Evolutionary conservation across 495 filamentous ascomycete species (phyloP).

Genomic region (Pseudomonodictys pantanalensis): DNA sequence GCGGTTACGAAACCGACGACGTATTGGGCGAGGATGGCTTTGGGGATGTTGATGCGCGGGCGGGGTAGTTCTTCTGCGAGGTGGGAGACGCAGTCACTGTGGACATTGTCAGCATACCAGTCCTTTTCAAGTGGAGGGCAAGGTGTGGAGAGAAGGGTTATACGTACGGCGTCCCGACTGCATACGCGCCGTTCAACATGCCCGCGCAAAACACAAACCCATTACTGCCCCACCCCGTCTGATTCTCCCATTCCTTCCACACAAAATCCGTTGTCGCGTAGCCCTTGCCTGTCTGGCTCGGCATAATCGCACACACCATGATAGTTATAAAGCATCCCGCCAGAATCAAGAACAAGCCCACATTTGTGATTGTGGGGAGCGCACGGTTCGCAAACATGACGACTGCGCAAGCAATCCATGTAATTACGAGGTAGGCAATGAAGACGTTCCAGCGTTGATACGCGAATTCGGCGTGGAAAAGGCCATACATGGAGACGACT

Average conservation of each 20-base stretch:
- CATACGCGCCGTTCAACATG: conserved; percentile 82
- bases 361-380: conserved; percentile 62
- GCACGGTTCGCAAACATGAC: conserved; percentile 69
- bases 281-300: conserved; percentile 42
- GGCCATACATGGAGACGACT: conserved; percentile 66
- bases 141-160: conserved; percentile 50
- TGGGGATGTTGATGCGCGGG: conserved; percentile 62
- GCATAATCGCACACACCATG: conserved; percentile 74
- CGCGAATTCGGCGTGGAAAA: conserved; percentile 63
- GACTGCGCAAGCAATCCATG: conserved; percentile 62
- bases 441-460: conserved; percentile 73
- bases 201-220: conserved; percentile 78
- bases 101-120: neutral
- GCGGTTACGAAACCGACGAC: conserved; percentile 60
- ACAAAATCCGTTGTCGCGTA: conserved; percentile 38
- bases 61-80: conserved; percentile 78
- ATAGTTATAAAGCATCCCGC: conserved; percentile 68
- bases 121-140: neutral
- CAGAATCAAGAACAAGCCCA: conserved; percentile 68
- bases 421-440: conserved; percentile 62
- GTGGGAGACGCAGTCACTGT: conserved; percentile 58
- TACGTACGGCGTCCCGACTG: conserved; percentile 75
- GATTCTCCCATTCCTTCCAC: conserved; percentile 48
- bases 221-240: conserved; percentile 64
- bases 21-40: conserved; percentile 48